A percentile compares a stretch with the other conserved stretches of the same genome.
These are phyloP conservation scores for Tubosaeta brunneosetosa DNA, from an alignment of 768 basidiomycete species.

Conservation along the genomic window DNA sequence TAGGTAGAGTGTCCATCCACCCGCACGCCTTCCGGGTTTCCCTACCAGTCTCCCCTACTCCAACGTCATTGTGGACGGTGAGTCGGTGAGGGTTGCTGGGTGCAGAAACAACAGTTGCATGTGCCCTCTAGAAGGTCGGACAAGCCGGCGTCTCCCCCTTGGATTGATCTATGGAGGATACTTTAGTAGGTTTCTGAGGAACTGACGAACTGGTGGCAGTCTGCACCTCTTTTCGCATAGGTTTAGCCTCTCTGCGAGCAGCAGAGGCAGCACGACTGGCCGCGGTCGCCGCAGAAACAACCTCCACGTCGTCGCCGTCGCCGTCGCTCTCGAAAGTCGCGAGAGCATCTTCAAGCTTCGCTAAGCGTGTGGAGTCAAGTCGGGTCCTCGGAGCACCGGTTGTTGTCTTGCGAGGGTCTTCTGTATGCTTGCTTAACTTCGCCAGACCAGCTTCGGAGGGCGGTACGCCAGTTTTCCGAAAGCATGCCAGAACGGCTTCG, in stretches of 20 bases:
- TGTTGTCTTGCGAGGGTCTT: slow-evolving; percentile 51
- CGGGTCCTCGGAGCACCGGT: slow-evolving; percentile 46
- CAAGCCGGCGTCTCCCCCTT: slow-evolving; percentile 36
- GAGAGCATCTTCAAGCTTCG: slow-evolving; percentile 63
- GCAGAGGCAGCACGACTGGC: slow-evolving; percentile 10
- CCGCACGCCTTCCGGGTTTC: no score
- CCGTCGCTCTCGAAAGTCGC: slow-evolving; percentile 60
- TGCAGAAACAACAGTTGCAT: slow-evolving; percentile 26
- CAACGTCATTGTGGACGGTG: slow-evolving; percentile 12
- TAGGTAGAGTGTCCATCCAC: no score
- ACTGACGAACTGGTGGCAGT: slow-evolving; percentile 13
- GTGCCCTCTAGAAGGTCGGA: slow-evolving; percentile 41
- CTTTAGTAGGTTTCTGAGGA: slow-evolving; percentile 15
- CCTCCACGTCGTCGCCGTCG: slow-evolving; percentile 58
- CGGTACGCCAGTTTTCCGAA: slow-evolving; percentile 54
- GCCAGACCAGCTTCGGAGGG: slow-evolving; percentile 55
- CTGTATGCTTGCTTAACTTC: slow-evolving; percentile 63
- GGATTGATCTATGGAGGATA: slow-evolving; percentile 21
- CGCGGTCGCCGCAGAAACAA: slow-evolving; percentile 38
- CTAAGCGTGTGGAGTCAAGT: slow-evolving; percentile 48
- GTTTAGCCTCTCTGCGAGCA: slow-evolving; percentile 11
- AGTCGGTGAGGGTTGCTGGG: slow-evolving; percentile 32
- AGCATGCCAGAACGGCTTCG: slow-evolving; percentile 74
- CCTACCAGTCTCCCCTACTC: no score
- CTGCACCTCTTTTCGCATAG: slow-evolving; percentile 17